Percentiles rank a stretch among this genome's conserved stretches.
Conservation (phyloP, 306 rosid species). For the Luffa aegyptiaca region DNA sequence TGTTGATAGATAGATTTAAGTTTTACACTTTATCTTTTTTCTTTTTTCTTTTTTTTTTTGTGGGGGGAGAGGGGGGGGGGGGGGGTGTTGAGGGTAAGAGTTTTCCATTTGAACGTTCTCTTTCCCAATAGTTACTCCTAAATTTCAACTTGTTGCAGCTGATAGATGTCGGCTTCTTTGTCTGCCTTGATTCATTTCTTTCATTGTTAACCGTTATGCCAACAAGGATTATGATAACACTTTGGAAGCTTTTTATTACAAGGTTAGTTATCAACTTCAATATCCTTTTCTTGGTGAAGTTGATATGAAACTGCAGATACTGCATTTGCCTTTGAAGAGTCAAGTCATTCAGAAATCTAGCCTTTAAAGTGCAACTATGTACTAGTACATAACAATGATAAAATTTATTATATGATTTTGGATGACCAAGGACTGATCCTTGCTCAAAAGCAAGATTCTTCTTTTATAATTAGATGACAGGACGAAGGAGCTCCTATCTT, state of each 20-base stretch:
- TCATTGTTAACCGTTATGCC: slow-evolving; percentile 96
- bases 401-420: not conserved
- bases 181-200: slow-evolving; percentile 93
- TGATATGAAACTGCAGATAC: slow-evolving; percentile 5
- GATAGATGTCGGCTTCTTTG: slow-evolving; percentile 90
- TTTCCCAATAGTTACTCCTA: slow-evolving; percentile 15
- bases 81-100: not conserved
- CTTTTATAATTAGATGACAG: not conserved
- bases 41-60: not conserved
- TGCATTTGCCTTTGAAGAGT: not conserved
- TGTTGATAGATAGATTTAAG: not conserved
- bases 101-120: not conserved
- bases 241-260: slow-evolving; percentile 63
- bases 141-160: slow-evolving; percentile 57
- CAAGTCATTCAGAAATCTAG: not conserved
- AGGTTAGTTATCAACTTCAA: slow-evolving; percentile 48
- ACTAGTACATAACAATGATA: not conserved
- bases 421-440: not conserved
- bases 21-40: not conserved
- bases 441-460: not conserved
- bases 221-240: slow-evolving; percentile 55
- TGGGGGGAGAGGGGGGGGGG: not conserved
- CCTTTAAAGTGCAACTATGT: not conserved
- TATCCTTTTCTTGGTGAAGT: slow-evolving; percentile 10
- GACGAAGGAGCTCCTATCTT: not conserved